Base-by-base conservation (phyloP, 805 yeast species). In the Starmerella davenportii region DNA sequence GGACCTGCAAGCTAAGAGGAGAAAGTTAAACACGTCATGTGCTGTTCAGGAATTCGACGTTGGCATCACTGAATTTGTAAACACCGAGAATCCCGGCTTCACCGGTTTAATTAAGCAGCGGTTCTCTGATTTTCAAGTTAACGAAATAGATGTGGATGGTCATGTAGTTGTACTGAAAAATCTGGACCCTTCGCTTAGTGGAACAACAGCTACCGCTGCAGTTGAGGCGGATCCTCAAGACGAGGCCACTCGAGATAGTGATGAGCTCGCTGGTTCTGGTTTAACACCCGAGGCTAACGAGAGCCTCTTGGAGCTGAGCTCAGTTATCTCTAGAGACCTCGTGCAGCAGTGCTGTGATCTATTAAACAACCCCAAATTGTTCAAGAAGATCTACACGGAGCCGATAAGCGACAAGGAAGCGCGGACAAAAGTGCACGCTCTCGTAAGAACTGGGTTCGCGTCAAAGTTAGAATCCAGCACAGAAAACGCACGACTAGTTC, bases 111-210 rank as follows among this genome's bases (percentile, higher is more conserved):
- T 90, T 50, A 90, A 90, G 57, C 93, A 80, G 53, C 65, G 95
- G 23, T 85, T 84, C 58, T 76, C 93, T 11, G 99, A 90, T 55
- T 90, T 90, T 55, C 67, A 81, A 53, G 99, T 90, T 34, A 81
- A 84, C 57, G 99, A 90, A 57, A 77, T 90, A 40, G 77, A 66
- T 43, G 49, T 59, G 23, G 60, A 70, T 18, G 92, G 80, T 1
- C 59, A 69, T 2, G 93, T 84, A 2, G 69, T 85, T 11, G 85
- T 76, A 55, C 63, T 90, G 44, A 55, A 60, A 8, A 62, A 49
- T 60, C 59, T 45, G 56, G 58, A 55, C 54, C 66, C 52, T 18
- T 37, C 34, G 16, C 21, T 11, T 30, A 28, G 19, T 16, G 50
- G 47, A 20, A 19, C 43, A 48, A 40, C 37, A 38, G 29, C 50